phyloP scores from a whole-genome alignment of 192 early-diverging fungal genomes.

The Backusella macrospora region DNA sequence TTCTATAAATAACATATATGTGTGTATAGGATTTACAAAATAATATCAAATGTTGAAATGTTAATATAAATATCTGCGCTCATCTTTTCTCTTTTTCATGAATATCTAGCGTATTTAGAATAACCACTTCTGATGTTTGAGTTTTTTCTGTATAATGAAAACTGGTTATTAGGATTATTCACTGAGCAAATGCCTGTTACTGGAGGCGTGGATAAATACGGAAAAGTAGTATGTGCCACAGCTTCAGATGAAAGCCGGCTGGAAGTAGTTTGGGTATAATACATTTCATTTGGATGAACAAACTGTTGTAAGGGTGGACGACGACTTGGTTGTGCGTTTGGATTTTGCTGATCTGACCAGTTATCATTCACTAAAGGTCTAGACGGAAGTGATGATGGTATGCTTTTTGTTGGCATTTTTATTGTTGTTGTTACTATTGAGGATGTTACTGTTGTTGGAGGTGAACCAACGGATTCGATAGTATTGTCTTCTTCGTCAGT shows the following conservation, averaged over 20 bases:
- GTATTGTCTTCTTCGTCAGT: constrained; percentile 4
- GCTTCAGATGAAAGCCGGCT: constrained; percentile 16
- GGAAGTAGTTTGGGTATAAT: constrained; percentile 14
- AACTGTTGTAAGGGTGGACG: background rate
- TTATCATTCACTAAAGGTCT: background rate
- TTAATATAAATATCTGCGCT: background rate
- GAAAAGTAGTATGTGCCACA: background rate
- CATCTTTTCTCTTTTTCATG: background rate
- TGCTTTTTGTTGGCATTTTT: background rate
- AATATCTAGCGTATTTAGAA: background rate
- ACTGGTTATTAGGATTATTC: background rate
- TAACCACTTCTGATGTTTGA: background rate
- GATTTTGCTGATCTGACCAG: background rate
- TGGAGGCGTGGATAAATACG: background rate
- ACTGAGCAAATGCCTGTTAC: background rate
- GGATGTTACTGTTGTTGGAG: background rate
- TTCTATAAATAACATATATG: background rate
- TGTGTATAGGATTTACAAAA: background rate
- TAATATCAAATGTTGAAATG: background rate
- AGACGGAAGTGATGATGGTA: background rate
- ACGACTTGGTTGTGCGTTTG: background rate
- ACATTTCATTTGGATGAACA: constrained; percentile 11
- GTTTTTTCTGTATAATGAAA: background rate
- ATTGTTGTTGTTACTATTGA: background rate
- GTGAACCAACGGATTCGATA: background rate